Base-by-base conservation (phyloP, 176 grass and related monocot genomes). In the Raddia guianensis region DNA sequence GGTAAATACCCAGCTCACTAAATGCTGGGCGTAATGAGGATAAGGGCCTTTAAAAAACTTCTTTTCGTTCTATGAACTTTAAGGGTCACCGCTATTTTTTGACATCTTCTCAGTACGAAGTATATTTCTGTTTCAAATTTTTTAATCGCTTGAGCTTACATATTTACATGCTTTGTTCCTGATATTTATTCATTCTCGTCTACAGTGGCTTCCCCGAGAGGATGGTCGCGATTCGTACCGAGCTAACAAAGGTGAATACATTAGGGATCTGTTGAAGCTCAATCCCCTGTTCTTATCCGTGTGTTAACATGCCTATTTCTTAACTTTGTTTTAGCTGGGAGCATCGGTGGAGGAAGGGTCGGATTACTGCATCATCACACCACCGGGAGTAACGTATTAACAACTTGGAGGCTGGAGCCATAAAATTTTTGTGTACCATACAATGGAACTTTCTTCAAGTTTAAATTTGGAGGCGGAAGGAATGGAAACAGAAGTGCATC, bases 361-460 rank as follows among this genome's bases (percentile, higher is more conserved):
- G 0, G 97, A 99, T 68, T 99, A 96, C 64, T 99, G 97, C 79
- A 93, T 96, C 70, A 96, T 99, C 76, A 99, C 97, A 9, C 93
- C 97, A 7, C 97, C 97, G 0, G 93, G 27, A 78, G 8, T 57
- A 27, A 78, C 50, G 60, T 49, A 73, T 50, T 52, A 74, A 34
- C 49, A 79, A 68, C 5, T 7, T 44, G 54, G 32, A 9, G 12
- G n/a, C 13, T 44, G 54, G 43, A 9, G 12, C 37, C 9, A 63
- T 10, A 66, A 9, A 40, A 34, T 49, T 16, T 9, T 12, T 21
- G 49, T 44, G 14, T 12, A 14, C 27, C 27, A 27, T 27, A 27
- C 27, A 27, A 27, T 27, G 27, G 27, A 27, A 27, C 27, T 27
- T 27, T 27, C 27, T 27, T 27, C 27, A 27, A 27, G 27, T 27